Conservation (phyloP, 371 early-diverging fungal species). For the Mucor irregularis region DNA sequence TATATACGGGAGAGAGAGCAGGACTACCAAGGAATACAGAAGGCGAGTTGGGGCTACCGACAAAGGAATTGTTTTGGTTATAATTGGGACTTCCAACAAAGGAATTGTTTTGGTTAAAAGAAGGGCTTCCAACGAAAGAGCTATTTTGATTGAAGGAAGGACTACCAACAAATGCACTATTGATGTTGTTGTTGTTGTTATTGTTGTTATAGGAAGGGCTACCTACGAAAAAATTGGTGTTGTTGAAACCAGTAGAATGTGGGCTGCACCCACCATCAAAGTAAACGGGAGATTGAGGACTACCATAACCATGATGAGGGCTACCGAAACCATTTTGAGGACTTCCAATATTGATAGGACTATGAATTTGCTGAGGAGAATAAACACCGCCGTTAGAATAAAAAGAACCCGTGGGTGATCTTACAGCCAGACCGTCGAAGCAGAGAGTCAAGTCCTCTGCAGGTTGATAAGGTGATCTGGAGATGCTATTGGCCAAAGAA, state of each 20-base stretch:
- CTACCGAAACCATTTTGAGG: not conserved
- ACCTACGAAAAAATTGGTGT: not conserved
- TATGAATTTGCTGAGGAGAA: slow-evolving; percentile 12
- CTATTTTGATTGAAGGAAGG: not conserved
- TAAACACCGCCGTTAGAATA: slow-evolving; percentile 8
- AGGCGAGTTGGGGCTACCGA: slow-evolving; percentile 12
- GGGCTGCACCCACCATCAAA: slow-evolving; percentile 9
- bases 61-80: not conserved
- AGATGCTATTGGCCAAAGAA: slow-evolving; percentile 10
- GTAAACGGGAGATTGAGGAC: slow-evolving; percentile 2
- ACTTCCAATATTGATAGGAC: slow-evolving; percentile 14
- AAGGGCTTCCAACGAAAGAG: slow-evolving; percentile 2
- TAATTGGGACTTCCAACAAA: slow-evolving; percentile 1
- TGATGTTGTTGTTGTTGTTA: not conserved
- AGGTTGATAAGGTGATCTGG: slow-evolving; percentile 5
- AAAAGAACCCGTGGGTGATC: slow-evolving; percentile 19
- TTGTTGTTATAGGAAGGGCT: not conserved
- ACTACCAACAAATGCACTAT: not conserved
- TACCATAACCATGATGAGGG: slow-evolving; percentile 1
- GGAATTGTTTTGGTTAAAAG: not conserved
- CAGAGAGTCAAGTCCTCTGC: slow-evolving; percentile 18
- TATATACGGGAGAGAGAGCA: not conserved
- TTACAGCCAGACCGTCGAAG: slow-evolving; percentile 24
- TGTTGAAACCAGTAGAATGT: slow-evolving; percentile 3
- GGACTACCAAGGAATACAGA: slow-evolving; percentile 14